Conservation (phyloP, 768 basidiomycete genomes). For the Macrolepiota albuminosa region DNA sequence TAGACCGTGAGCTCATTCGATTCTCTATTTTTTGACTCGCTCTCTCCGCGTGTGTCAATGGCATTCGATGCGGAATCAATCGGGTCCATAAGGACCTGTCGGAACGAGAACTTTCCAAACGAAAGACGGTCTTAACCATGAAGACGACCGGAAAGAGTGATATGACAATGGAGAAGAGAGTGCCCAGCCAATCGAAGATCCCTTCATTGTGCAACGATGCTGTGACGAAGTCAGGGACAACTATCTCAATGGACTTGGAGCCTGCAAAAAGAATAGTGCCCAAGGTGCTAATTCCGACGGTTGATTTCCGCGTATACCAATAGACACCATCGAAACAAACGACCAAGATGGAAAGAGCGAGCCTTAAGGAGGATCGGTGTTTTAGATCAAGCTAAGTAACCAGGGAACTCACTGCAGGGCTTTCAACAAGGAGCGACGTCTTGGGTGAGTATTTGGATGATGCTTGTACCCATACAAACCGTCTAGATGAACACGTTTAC, state of each 20-base stretch:
- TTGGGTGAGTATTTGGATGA: constrained; percentile 24
- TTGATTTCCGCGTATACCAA: constrained; percentile 30
- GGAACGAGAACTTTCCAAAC: constrained; percentile 19
- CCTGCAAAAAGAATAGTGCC: constrained; percentile 19
- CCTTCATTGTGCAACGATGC: neutral
- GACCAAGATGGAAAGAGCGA: constrained; percentile 3
- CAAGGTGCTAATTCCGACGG: constrained; percentile 24
- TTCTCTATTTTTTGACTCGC: constrained; percentile 21
- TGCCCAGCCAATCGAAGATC: constrained; percentile 3
- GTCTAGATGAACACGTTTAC: constrained; percentile 12
- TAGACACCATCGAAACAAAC: constrained; percentile 21
- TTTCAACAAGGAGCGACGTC: constrained; percentile 17
- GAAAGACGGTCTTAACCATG: constrained; percentile 23
- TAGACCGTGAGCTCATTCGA: constrained; percentile 10
- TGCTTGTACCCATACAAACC: constrained; percentile 24
- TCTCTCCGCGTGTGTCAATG: constrained; percentile 26
- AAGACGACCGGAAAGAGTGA: constrained; percentile 15
- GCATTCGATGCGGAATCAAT: constrained; percentile 19
- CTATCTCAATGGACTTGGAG: constrained; percentile 6
- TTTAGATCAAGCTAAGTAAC: neutral
- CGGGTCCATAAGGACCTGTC: constrained; percentile 1
- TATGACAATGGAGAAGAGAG: neutral
- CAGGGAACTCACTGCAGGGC: constrained; percentile 14
- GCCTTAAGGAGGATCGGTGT: constrained; percentile 8
- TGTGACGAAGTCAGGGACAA: constrained; percentile 3